Percentiles rank a stretch among this genome's conserved stretches.
Conservation (phyloP, 768 basidiomycete genomes). For the Pleurotus giganteus region DNA sequence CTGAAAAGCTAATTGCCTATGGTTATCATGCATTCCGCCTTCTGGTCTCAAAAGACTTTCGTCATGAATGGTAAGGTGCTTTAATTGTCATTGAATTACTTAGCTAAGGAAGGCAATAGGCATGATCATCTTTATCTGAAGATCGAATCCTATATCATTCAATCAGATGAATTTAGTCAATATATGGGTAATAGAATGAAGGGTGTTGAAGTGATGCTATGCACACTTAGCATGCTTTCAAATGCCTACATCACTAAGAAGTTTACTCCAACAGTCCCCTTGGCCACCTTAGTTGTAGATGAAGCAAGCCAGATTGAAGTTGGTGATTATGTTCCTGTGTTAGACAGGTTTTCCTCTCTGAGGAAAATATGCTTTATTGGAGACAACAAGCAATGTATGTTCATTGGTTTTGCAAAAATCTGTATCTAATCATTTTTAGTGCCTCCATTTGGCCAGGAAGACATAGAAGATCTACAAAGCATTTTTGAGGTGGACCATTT, state of each 20-base stretch:
- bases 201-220: conserved; percentile 60
- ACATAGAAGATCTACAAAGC: conserved; percentile 61
- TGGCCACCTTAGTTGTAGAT: conserved; percentile 57
- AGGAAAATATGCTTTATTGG: conserved; percentile 63
- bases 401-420: conserved; percentile 7
- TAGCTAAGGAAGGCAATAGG: too few relatives aligned
- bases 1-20: conserved; percentile 65
- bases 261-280: conserved; percentile 33
- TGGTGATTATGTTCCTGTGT: conserved; percentile 45
- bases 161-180: conserved; percentile 36
- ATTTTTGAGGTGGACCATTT: conserved; percentile 78
- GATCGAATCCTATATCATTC: conserved; percentile 49
- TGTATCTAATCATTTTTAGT: conserved; percentile 41
- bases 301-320: conserved; percentile 63
- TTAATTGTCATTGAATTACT: too few relatives aligned
- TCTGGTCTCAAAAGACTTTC: conserved; percentile 69
- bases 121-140: conserved; percentile 74
- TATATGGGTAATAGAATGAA: conserved; percentile 11
- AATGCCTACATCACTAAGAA: conserved; percentile 24
- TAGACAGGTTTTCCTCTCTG: conserved; percentile 37
- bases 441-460: conserved; percentile 77
- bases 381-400: conserved; percentile 64
- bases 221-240: conserved; percentile 78
- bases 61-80: conserved; percentile 66
- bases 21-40: conserved; percentile 59